Base-by-base conservation (phyloP, 2,329 filamentous ascomycete genomes). In the Phialocephala subalpina region DNA sequence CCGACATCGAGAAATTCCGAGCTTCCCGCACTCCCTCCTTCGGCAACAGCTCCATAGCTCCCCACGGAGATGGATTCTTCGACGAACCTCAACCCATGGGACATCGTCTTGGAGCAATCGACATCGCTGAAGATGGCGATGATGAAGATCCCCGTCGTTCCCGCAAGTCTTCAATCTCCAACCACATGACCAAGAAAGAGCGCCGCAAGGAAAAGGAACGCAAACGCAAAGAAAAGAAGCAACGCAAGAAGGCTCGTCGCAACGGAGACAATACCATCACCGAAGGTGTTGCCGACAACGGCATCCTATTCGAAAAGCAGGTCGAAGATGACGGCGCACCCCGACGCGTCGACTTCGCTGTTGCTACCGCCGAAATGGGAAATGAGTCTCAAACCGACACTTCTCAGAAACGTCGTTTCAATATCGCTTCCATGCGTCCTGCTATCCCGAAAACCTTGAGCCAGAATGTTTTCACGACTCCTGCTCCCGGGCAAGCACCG, bases 391-490 rank as follows among this genome's bases (percentile, higher is more conserved):
- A 71, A 35, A 64, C 35, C 9, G 72, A 71, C 35, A 49, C 65
- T 22, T 63, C 68, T 27, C 35, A 52, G 66, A 81, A 80, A 57
- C 81, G 82, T 58, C 82, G 86, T 1, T 87, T 90, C 74, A 83
- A 81, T 67, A 75, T 91, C 16, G 86, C 88, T 55, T 83, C 82
- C 58, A 83, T 91, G 61, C 82, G 85, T 55, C 88, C 89, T 1
- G 83, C 84, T 16, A 77, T 87, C 40, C 86, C 88, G 22, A 92
- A 89, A 73, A 87, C 88, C 56, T 82, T 94, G 3, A 87, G 91
- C 0, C 91, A 91, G 58, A 88, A 88, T 12, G 90, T 94, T 64
- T 94, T 94, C 71, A 82, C 81, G 0, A 83, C 85, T 65, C 79
- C 81, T 6, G 74, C 78, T 1, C 65, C 76, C 7, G 74, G 74